Evolutionary conservation across 257 asterid species (phyloP), one percentile per base, ranked within the genome.

Genomic region (Knoxia roxburghii): DNA sequence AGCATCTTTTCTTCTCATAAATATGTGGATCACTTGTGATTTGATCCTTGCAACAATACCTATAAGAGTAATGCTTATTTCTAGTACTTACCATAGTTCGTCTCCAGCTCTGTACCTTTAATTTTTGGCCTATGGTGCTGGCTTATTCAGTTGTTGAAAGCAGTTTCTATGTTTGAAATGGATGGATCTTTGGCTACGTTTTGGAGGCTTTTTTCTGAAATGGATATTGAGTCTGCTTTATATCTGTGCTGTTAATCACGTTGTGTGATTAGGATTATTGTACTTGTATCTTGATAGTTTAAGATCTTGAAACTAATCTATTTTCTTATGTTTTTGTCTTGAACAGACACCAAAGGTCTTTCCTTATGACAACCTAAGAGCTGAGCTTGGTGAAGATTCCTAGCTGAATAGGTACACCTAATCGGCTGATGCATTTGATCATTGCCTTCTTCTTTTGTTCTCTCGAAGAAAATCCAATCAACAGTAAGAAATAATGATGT

Each of bases 321-420:
- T 13, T 46, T 46, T 46, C n/a, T 48, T 9, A 18, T 48, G 23
- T 0, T 57, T 49, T 29, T 64, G n/a, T 59, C 24, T 41, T 45
- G 40, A 37, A 49, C 86, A 82, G 86, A 65, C 90, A 18, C 95
- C 93, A 2, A 88, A 85, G 81, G 88, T 90, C 54, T 88, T 66
- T 72, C 96, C 96, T 21, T 90, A 83, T 20, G 97, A 88, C 84
- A 86, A 91, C 81, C 71, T 91, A 57, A 82, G 86, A 77, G 87
- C 75, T 51, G 97, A 88, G 91, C 97, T 91, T 52, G 96, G 97
- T 64, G 97, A 84, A 72, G 95, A 90, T 70, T 85, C 96, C 21
- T 83, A 84, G 68, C 29, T 48, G 24, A 48, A 33, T 50, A 54
- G 61, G 23, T 65, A 62, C 57, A 21, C 20, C 39, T 68, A 69